A percentile compares a stretch with the other conserved stretches of the same genome.
Evolutionary conservation across 2,329 filamentous ascomycete genomes (phyloP).

Genomic region (Epichloe glyceriae): DNA sequence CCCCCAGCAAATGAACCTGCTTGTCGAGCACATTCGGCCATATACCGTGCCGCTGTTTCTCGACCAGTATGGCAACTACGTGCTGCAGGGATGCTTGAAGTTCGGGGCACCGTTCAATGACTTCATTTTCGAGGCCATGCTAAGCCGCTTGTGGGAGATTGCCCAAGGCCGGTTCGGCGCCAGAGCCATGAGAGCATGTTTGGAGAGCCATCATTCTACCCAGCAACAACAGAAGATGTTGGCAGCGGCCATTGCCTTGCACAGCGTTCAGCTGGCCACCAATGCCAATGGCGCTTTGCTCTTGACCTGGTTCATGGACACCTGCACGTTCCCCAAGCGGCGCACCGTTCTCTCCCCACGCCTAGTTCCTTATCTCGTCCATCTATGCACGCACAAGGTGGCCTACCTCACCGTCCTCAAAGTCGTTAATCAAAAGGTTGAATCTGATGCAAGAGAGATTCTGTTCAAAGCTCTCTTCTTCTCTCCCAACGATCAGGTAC

Average conservation of each 20-base stretch:
- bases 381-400: constrained; percentile 96
- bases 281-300: constrained; percentile 91
- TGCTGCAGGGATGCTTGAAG: constrained; percentile 89
- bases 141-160: constrained; percentile 86
- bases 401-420: constrained; percentile 95
- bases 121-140: constrained; percentile 97
- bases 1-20: constrained; percentile 69
- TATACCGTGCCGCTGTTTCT: constrained; percentile 88
- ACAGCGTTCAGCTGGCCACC: constrained; percentile 91
- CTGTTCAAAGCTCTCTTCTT: constrained; percentile 90
- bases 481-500: constrained; percentile 67
- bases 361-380: constrained; percentile 82
- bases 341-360: constrained; percentile 85
- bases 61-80: constrained; percentile 97
- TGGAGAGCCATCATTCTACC: constrained; percentile 89
- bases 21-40: constrained; percentile 71
- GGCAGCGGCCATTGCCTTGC: constrained; percentile 85
- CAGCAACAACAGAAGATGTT: constrained; percentile 94
- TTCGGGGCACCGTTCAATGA: constrained; percentile 83
- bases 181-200: constrained; percentile 87
- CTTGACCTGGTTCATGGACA: constrained; percentile 95
- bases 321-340: constrained; percentile 86
- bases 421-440: constrained; percentile 94
- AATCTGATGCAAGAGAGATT: constrained; percentile 79
- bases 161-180: constrained; percentile 88